Conservation (phyloP, 2,329 filamentous ascomycete genomes). For the Monilinia laxa region DNA sequence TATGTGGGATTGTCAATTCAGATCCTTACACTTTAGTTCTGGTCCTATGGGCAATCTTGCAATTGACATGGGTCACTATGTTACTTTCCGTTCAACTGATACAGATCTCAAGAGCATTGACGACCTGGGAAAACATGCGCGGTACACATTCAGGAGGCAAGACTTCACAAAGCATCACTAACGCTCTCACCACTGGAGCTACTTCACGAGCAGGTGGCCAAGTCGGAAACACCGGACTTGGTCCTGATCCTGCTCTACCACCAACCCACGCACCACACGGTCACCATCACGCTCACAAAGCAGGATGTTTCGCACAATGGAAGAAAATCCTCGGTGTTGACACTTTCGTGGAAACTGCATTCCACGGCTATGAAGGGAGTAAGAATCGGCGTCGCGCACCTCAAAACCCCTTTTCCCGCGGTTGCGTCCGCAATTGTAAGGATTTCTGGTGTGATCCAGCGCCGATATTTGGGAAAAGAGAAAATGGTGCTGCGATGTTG, state of each 20-base stretch:
- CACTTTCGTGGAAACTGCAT: conserved; percentile 87
- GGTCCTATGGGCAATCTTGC: conserved; percentile 74
- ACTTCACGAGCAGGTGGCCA: conserved; percentile 66
- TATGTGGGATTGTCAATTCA: conserved; percentile 76
- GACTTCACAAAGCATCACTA: conserved; percentile 60
- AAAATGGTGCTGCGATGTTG: conserved; percentile 72
- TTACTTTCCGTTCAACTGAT: conserved; percentile 90
- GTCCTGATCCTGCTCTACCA: conserved; percentile 56
- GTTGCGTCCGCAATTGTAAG: conserved; percentile 82
- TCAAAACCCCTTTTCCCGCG: conserved; percentile 79
- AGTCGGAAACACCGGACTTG: conserved; percentile 64
- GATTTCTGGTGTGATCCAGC: conserved; percentile 96
- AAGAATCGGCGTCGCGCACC: conserved; percentile 51
- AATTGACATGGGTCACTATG: conserved; percentile 97
- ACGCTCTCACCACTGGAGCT: conserved; percentile 72
- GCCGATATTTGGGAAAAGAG: conserved; percentile 72
- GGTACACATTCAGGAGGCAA: conserved; percentile 61
- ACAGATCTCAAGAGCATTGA: conserved; percentile 88
- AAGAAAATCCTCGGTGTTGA: conserved; percentile 84
- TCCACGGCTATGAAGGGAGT: conserved; percentile 63
- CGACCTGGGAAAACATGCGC: conserved; percentile 95
- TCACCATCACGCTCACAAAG: conserved; percentile 49
- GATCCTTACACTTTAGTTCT: conserved; percentile 84
- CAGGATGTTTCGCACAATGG: conserved; percentile 75
- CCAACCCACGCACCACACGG: conserved; percentile 43